A percentile compares a stretch with the other conserved stretches of the same genome.
Conservation (phyloP, 2,329 filamentous ascomycete species). For the Pseudodiploospora longispora region DNA sequence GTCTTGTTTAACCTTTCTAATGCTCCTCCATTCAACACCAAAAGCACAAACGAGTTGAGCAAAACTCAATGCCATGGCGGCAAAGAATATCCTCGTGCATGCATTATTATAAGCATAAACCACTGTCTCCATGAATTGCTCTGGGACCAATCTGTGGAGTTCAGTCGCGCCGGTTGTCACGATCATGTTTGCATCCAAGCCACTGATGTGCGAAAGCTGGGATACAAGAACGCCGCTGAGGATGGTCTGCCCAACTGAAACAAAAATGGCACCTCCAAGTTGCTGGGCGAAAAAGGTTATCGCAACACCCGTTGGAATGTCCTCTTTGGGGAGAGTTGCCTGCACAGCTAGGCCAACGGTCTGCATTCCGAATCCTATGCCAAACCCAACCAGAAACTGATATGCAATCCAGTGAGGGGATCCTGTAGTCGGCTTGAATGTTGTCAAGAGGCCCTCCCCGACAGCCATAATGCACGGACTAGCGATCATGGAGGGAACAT, state of each 20-base stretch:
- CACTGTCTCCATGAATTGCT: conserved; percentile 43
- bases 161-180: conserved; percentile 49
- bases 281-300: conserved; percentile 52
- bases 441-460: conserved; percentile 50
- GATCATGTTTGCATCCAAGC: conserved; percentile 33
- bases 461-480: conserved; percentile 41
- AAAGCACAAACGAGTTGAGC: conserved; percentile 49
- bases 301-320: conserved; percentile 47
- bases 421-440: conserved; percentile 38
- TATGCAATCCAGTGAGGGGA: conserved; percentile 50
- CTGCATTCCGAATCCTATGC: conserved; percentile 52
- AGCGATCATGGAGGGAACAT: conserved; percentile 48
- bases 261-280: conserved; percentile 50
- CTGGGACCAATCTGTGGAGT: conserved; percentile 44
- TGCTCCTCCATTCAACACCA: conserved; percentile 58
- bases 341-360: conserved; percentile 48
- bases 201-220: conserved; percentile 30
- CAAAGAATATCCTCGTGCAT: conserved; percentile 55
- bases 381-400: conserved; percentile 51
- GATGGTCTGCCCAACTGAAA: conserved; percentile 48
- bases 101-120: conserved; percentile 57
- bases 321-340: conserved; percentile 41
- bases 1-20: conserved; percentile 42
- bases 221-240: conserved; percentile 39
- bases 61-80: conserved; percentile 47